phyloP scores from a whole-genome alignment of 2,329 filamentous ascomycete species.

The Paraphoma chrysanthemicola region DNA sequence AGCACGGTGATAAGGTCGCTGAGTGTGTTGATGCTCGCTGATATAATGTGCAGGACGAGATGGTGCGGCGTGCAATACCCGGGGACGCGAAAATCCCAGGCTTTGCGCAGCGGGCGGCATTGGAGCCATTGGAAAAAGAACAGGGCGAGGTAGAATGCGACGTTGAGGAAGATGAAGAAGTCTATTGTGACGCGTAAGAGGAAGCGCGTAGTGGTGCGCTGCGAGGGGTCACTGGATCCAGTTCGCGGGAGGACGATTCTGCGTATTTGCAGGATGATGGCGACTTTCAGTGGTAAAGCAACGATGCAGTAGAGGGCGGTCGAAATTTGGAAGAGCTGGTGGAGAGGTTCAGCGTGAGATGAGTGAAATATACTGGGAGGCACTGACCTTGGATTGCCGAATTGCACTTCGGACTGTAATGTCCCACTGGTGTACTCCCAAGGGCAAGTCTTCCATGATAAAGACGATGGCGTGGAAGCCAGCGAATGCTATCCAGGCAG shows the following conservation, averaged over 20 bases:
- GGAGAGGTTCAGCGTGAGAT: conserved; percentile 2
- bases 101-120: conserved; percentile 21
- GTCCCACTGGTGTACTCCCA: background rate
- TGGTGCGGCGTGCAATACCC: conserved; percentile 17
- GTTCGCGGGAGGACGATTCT: conserved; percentile 15
- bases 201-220: background rate
- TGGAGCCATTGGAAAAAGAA: conserved; percentile 23
- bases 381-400: background rate
- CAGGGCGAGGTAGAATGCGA: conserved; percentile 22
- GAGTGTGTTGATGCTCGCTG: conserved; percentile 22
- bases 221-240: background rate
- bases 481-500: conserved; percentile 12
- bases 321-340: conserved; percentile 19
- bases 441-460: conserved; percentile 3
- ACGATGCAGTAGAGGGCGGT: conserved; percentile 16
- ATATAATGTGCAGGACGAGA: conserved; percentile 19
- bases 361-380: background rate
- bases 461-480: conserved; percentile 14
- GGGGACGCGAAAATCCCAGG: conserved; percentile 19
- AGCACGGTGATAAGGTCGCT: conserved; percentile 25
- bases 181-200: conserved; percentile 9
- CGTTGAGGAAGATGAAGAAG: conserved; percentile 17
- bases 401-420: background rate
- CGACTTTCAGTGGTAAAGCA: conserved; percentile 22
- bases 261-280: conserved; percentile 25